Evolutionary conservation across 805 yeast genomes (phyloP).

Genomic region (Naumovozyma dairenensis): DNA sequence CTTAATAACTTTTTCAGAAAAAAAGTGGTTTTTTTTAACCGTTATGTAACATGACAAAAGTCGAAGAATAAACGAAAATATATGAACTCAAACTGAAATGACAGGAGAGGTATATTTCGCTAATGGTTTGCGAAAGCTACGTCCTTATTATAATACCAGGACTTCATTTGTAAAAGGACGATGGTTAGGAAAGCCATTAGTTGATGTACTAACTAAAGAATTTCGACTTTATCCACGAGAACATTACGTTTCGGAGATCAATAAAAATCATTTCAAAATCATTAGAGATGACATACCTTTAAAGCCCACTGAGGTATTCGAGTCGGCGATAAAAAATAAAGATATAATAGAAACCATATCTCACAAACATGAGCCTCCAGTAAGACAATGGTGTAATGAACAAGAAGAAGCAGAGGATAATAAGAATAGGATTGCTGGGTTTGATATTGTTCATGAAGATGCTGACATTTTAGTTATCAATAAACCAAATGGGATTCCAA

Average conservation of each 20-base stretch:
- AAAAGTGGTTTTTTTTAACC: too few relatives aligned
- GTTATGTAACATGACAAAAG: too few relatives aligned
- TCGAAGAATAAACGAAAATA: too few relatives aligned
- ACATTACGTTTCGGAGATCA: slow-evolving; percentile 14
- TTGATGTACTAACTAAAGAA: slow-evolving; percentile 33
- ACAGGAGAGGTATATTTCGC: slow-evolving; percentile 3
- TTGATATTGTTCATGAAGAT: slow-evolving; percentile 61
- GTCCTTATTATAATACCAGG: slow-evolving; percentile 34
- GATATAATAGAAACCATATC: slow-evolving; percentile 25
- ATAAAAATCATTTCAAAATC: slow-evolving; percentile 13
- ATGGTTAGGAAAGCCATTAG: slow-evolving; percentile 32
- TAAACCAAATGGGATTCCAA: slow-evolving; percentile 90
- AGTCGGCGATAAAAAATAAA: slow-evolving; percentile 14
- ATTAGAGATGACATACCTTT: slow-evolving; percentile 12
- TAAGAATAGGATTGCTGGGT: slow-evolving; percentile 29
- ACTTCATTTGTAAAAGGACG: slow-evolving; percentile 35
- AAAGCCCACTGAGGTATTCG: slow-evolving; percentile 10
- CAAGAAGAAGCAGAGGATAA: slow-evolving; percentile 8
- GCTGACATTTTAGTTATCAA: slow-evolving; percentile 73
- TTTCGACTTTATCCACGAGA: slow-evolving; percentile 24
- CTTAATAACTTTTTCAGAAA: too few relatives aligned
- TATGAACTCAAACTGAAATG: slow-evolving; percentile 1
- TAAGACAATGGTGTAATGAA: slow-evolving; percentile 32
- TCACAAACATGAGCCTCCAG: slow-evolving; percentile 89
- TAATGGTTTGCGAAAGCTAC: slow-evolving; percentile 32